Base-by-base conservation (phyloP, 345 rosid species). In the Leavenworthia alabamica region DNA sequence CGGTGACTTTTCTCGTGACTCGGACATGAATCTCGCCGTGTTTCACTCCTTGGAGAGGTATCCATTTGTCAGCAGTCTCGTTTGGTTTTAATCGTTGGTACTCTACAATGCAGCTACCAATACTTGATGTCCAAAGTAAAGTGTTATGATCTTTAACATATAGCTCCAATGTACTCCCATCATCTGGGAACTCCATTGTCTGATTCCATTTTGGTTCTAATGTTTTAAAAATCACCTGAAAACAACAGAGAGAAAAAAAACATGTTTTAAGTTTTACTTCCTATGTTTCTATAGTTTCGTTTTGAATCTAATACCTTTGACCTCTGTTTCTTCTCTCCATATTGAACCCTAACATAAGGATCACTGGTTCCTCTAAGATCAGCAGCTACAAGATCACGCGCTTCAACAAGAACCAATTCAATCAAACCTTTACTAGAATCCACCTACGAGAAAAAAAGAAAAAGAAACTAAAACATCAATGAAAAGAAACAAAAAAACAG, bases 331-430 rank as follows among this genome's bases (percentile, higher is more conserved):
- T 78, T 60, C 73, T 78, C 73, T 58, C 99, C 99, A 52, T 87
- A 93, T 0, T 89, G 94, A 70, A 89, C 92, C 62, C 91, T 82
- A 29, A 93, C 99, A 49, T 87, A 93, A 65, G 99, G 99, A 77
- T 93, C 99, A 56, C 99, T 93, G 17, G 99, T 93, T 60, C 99
- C 99, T 69, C 97, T 74, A 62, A 93, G 76, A 85, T 93, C 99
- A 5, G 97, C 99, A 4, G 92, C 99, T 40, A 85, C 57, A 35
- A 93, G 94, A 50, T 93, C 99, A 67, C 68, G 85, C 1, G 87
- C 99, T 77, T 93, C 97, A 26, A 93, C 55, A 48, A 93, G 83
- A 58, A 84, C 86, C 70, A 93, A 82, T 81, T 87, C 99, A 36
- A 93, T 73, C 88, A 81, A 87, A 13, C 99, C 94, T 71, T 82